A percentile compares a stretch with the other conserved stretches of the same genome.
These are phyloP conservation scores for Plasmodium fragile DNA, from an alignment of 169 alveolate species.

Conservation along the genomic window DNA sequence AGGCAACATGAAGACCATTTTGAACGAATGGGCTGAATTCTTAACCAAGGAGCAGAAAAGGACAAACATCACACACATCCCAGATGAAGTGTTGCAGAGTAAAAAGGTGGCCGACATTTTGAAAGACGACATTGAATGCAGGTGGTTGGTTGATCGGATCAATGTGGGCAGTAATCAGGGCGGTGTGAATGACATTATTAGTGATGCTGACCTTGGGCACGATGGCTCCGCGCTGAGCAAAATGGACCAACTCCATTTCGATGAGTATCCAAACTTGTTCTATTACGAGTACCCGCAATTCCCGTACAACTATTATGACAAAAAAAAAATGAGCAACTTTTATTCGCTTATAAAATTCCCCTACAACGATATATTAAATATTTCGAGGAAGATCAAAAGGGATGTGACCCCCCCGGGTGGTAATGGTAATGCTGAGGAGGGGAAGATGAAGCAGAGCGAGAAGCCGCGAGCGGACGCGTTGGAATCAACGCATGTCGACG, in stretches of 20 bases:
- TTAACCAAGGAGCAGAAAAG: slow-evolving; percentile 25
- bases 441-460: not conserved
- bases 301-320: slow-evolving; percentile 66
- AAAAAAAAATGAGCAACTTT: slow-evolving; percentile 59
- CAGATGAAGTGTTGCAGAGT: slow-evolving; percentile 36
- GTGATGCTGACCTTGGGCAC: not conserved
- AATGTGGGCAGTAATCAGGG: not conserved
- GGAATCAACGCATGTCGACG: not conserved
- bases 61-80: slow-evolving; percentile 55
- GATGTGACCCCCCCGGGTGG: not conserved
- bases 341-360: slow-evolving; percentile 66
- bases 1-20: slow-evolving; percentile 38
- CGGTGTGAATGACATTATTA: too few species aligned
- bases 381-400: slow-evolving; percentile 23
- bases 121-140: slow-evolving; percentile 52
- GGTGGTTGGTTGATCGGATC: slow-evolving; percentile 48
- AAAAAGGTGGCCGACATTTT: slow-evolving; percentile 40
- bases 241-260: slow-evolving; percentile 34
- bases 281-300: slow-evolving; percentile 71
- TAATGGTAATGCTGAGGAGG: not conserved
- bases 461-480: not conserved
- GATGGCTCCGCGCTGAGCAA: slow-evolving; percentile 8
- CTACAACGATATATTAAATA: slow-evolving; percentile 62
- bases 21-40: slow-evolving; percentile 70
- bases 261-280: slow-evolving; percentile 51